A percentile compares a stretch with the other conserved stretches of the same genome.
phyloP scores from a whole-genome alignment of 768 basidiomycete genomes.

The Melanogaster broomeanus region DNA sequence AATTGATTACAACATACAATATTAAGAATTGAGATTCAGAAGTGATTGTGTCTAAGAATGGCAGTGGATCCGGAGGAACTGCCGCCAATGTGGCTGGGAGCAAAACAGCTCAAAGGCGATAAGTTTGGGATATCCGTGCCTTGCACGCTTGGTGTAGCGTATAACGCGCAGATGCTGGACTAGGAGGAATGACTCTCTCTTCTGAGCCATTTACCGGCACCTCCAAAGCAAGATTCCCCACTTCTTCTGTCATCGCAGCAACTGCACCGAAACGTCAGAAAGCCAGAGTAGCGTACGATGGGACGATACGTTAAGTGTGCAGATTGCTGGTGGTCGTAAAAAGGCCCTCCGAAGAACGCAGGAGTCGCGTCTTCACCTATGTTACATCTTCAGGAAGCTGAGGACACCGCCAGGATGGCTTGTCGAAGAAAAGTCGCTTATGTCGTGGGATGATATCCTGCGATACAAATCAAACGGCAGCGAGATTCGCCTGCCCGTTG shows the following conservation, averaged over 20 bases:
- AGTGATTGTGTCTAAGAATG: too few species aligned
- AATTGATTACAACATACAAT: too few species aligned
- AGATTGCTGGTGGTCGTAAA: conserved; percentile 81
- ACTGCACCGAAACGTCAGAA: not conserved
- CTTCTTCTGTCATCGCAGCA: conserved; percentile 45
- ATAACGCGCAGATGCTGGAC: conserved; percentile 67
- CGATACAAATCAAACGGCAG: conserved; percentile 80
- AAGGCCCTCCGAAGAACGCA: conserved; percentile 89
- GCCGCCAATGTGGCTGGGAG: not conserved
- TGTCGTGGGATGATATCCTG: conserved; percentile 91
- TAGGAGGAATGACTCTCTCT: conserved; percentile 63
- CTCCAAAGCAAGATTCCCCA: conserved; percentile 48
- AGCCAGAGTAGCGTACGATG: not conserved
- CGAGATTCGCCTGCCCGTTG: conserved; percentile 76
- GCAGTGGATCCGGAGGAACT: too few species aligned
- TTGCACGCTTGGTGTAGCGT: conserved; percentile 47
- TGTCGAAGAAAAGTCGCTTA: conserved; percentile 77
- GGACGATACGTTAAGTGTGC: conserved; percentile 71
- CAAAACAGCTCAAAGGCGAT: not conserved
- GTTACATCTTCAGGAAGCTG: conserved; percentile 75
- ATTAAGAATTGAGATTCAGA: too few species aligned
- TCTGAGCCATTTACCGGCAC: conserved; percentile 49
- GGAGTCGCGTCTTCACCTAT: conserved; percentile 89
- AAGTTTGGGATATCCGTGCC: conserved; percentile 31
- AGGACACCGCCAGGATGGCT: conserved; percentile 89